Base-by-base conservation (phyloP, 176 grass and related monocot genomes). In the Alopecurus myosuroides region DNA sequence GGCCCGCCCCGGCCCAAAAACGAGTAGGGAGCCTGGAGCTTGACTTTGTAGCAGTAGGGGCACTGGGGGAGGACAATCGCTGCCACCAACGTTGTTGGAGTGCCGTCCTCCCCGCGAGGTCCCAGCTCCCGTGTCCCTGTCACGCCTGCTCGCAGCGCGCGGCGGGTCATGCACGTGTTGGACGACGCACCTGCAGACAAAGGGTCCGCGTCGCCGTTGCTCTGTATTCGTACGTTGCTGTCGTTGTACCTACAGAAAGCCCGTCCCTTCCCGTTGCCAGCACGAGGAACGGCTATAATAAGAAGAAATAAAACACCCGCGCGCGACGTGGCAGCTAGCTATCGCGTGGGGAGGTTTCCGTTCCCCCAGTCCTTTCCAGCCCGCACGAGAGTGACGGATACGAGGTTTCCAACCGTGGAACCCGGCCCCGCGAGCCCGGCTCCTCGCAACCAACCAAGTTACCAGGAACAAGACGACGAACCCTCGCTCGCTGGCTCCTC, bases 341-440 rank as follows among this genome's bases (percentile, higher is more conserved):
- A 33, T 23, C 19, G 74, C 3, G 0, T 9, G 81, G 66, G n/a
- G 9, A 57, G 9, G 26, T 64, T n/a, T 31, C 48, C 18, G 18
- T 30, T 53, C 82, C 88, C 70, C 58, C 68, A 76, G n/a, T n/a
- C n/a, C n/a, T n/a, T 81, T 76, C 50, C 11, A 82, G 88, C 77
- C 14, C 64, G 0, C n/a, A 1, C 40, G 41, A 53, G 5, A 15
- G 26, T 0, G 78, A 39, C 29, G 40, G 26, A n/a, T 82, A 51
- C 44, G 29, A 51, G 64, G 78, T 22, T 64, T 2, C 23, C 13
- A 58, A 22, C 68, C 0, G 18, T 0, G 13, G 22, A 40, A 13
- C 23, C 35, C 22, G 30, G 31, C 46, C 22, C 8, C 34, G 0
- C n/a, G n/a, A n/a, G n/a, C 52, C 52, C 20, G 52, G 22, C 25